Base-by-base conservation (phyloP, 2,329 filamentous ascomycete species). In the Pseudofabraea citricarpa region DNA sequence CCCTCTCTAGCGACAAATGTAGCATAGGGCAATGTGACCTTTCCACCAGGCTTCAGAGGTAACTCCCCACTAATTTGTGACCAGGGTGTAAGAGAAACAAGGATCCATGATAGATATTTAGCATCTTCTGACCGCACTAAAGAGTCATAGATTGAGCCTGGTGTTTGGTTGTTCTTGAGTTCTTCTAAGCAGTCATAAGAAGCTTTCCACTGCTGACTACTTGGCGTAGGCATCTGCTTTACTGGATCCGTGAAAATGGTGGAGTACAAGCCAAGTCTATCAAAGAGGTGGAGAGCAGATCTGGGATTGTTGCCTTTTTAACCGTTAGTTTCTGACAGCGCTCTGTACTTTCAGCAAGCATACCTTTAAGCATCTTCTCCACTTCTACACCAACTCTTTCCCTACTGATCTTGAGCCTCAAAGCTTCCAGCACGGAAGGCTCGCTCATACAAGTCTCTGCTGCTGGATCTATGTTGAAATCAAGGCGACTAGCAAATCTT, bases 351-450 rank as follows among this genome's bases (percentile, higher is more conserved):
- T 36, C 39, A 51, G 8, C 54, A 39, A 13, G 46, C 36, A 45
- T 60, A 77, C 87, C 85, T 64, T 80, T 84, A 15, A 97, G 70
- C 82, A 95, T 95, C 72, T 97, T 97, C 59, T 91, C 87, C 3
- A 96, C 57, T 61, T 98, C 93, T 4, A 85, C 77, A 0, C 89
- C 88, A 2, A 98, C 83, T 45, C 93, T 76, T 64, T 98, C 93
- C 43, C 90, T 81, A 57, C 87, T 96, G 53, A 98, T 97, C 63
- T 98, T 98, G 22, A 84, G 64, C 39, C 77, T 80, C n/a, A 98
- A 69, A 3, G 88, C 86, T 9, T 82, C 71, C 46, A 90, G 76
- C 38, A 98, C 93, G n/a, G 77, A 74, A n/a, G 68, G 60, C 52
- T 95, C 75, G 10, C 74, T 75, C 91, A 98, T 98, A 19, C 79